Conservation (phyloP, 75 land plant genomes). For the Selaginella tamariscina region DNA sequence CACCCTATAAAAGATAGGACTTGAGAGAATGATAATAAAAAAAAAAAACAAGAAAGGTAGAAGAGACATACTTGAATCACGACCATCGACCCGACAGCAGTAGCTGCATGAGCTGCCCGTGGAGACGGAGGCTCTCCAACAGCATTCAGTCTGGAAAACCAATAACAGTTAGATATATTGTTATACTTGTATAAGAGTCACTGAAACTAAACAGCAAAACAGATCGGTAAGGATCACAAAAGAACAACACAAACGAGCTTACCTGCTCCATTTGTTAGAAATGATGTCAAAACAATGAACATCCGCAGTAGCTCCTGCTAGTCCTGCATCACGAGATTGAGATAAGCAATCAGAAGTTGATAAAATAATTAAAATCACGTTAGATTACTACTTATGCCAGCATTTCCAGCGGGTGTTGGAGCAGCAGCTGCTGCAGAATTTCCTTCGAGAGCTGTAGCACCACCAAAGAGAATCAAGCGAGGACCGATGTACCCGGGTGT, state of each 20-base stretch:
- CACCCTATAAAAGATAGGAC: constrained; percentile 46
- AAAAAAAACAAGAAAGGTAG: background rate
- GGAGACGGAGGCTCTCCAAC: constrained; percentile 84
- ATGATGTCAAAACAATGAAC: constrained; percentile 85
- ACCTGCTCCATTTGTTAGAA: constrained; percentile 88
- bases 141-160: constrained; percentile 48
- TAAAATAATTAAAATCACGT: background rate
- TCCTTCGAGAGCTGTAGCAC: constrained; percentile 38
- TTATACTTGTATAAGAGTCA: background rate
- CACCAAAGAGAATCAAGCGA: constrained; percentile 33
- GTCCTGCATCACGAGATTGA: constrained; percentile 37
- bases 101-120: constrained; percentile 88
- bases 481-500: constrained; percentile 32
- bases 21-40: background rate
- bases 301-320: constrained; percentile 98
- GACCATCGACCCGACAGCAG: constrained; percentile 95
- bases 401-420: constrained; percentile 23
- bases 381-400: constrained; percentile 26
- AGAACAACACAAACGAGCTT: constrained; percentile 10
- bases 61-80: constrained; percentile 69
- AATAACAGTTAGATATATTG: background rate
- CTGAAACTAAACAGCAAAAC: background rate
- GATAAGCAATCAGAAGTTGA: background rate
- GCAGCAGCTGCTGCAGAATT: constrained; percentile 27
- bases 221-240: background rate